Evolutionary conservation across 163 green algal species (phyloP).

Genomic region (Coccomyxa subellipsoidea): DNA sequence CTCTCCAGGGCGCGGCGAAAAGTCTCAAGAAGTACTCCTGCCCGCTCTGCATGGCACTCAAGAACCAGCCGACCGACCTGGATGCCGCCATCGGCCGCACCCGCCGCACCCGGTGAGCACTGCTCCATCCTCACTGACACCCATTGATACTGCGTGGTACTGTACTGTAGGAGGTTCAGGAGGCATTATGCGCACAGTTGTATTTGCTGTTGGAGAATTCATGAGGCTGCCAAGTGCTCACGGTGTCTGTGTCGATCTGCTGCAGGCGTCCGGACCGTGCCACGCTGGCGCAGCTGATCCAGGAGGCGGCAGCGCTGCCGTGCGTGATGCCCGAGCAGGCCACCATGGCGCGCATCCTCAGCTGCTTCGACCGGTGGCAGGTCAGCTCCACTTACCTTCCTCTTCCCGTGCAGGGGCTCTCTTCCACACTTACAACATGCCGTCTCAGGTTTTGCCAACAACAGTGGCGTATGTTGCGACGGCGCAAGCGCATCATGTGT

Average conservation of each 20-base stretch:
- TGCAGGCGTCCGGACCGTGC: background rate
- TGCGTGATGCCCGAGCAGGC: conserved; percentile 22
- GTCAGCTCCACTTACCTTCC: background rate
- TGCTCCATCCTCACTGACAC: background rate
- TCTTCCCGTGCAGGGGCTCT: background rate
- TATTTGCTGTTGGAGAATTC: too few species aligned
- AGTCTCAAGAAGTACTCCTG: conserved; percentile 44
- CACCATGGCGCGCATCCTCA: conserved; percentile 18
- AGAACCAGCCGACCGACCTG: conserved; percentile 28
- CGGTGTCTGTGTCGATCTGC: too few species aligned
- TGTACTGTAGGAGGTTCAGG: too few species aligned
- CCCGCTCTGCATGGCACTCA: conserved; percentile 45
- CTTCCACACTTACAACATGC: too few species aligned
- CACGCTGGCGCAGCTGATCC: conserved; percentile 1
- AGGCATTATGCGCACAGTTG: too few species aligned
- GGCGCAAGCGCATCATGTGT: too few species aligned
- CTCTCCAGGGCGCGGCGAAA: conserved; percentile 13
- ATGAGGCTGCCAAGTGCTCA: too few species aligned
- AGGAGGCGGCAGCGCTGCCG: conserved; percentile 16
- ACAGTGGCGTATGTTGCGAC: too few species aligned
- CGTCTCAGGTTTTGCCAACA: too few species aligned
- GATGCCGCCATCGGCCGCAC: conserved; percentile 23
- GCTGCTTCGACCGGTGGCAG: conserved; percentile 37
- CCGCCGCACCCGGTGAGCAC: conserved; percentile 24
- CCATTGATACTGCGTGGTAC: too few species aligned